Base-by-base conservation (phyloP, 2,329 filamentous ascomycete species). In the Rutstroemia sp. region DNA sequence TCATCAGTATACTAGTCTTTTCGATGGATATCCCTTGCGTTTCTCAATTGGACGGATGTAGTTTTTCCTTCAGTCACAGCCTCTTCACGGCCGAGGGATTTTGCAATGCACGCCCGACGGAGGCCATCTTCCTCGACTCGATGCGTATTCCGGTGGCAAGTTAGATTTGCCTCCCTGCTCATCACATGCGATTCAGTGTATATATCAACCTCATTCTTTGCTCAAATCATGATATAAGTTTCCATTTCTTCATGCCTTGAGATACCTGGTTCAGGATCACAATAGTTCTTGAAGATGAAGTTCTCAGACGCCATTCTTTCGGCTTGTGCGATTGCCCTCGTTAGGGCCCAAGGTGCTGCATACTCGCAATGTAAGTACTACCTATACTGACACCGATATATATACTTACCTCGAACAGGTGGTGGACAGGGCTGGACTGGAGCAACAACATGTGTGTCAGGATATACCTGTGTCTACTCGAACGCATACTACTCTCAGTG, bases 401-500 rank as follows among this genome's bases (percentile, higher is more conserved):
- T 25, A 5, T 46, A n/a, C 34, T 53, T 21, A 56, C 16, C 2
- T 12, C 39, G 12, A 12, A 41, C 38, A 56, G 54, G 54, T 21
- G 54, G 49, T 12, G 54, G 54, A 9, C 34, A 53, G 3, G 5
- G 4, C 8, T 56, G 44, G 41, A 42, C 49, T 3, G 54, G 49
- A 10, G 21, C 41, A 10, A 56, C 54, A 39, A 46, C n/a, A 9
- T 56, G 54, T 10, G 49, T 39, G 4, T 7, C 48, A 1, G 48
- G 41, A n/a, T 56, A 23, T 17, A 47, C 39, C 21, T 56, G 54
- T 16, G 10, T 16, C 12, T 34, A 47, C 16, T 12, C 27, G 17
- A 56, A 25, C 52, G 8, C 14, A 9, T 56, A 14, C 8, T 56
- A 53, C 34, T 56, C 54, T 5, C 54, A 56, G 30, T 56, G 54